Evolutionary conservation across 73 alveolate genomes (phyloP), one percentile per base, ranked within the genome.

Genomic region (Stentor coeruleus): DNA sequence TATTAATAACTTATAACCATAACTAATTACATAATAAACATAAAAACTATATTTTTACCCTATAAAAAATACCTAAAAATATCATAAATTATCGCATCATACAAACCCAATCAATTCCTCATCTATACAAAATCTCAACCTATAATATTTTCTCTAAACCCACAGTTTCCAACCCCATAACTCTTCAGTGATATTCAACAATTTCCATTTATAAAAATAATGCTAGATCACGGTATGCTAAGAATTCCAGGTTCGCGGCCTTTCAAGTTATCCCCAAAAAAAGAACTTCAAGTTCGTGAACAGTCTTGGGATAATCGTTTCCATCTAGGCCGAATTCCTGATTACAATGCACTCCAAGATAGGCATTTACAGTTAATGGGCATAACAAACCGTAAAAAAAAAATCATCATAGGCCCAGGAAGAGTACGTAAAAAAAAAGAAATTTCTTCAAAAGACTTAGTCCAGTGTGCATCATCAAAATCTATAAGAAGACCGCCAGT

Each of bases 161-260:
- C 20, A 49, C 28, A 11, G 66, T 11, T 11, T 49, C 66, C 6
- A 49, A 49, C 66, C 66, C 66, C 6, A 49, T 49, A 49, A 49
- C n/a, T n/a, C n/a, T 11, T 49, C 66, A 49, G 66, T 49, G 66
- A 49, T 11, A 49, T 11, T 20, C 66, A n/a, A n/a, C n/a, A n/a
- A n/a, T n/a, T n/a, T n/a, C n/a, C n/a, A n/a, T 49, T 49, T 11
- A 11, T 11, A 49, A 11, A 49, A 49, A 49, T 49, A 20, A 49
- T 11, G 6, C 6, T 49, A 6, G 20, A 11, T 11, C 79, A 66
- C 33, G 42, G 39, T 66, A 66, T 26, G n/a, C 42, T 66, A 14
- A 37, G 79, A 20, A 66, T 66, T 33, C 42, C 79, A 26, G 79
- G 79, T 15, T 20, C 79, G 49, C 79, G 79, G 36, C 79, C 79